A percentile compares a stretch with the other conserved stretches of the same genome.
Conservation (phyloP, 1,139 yeast species). For the Protomyces arabidopsidicola region DNA sequence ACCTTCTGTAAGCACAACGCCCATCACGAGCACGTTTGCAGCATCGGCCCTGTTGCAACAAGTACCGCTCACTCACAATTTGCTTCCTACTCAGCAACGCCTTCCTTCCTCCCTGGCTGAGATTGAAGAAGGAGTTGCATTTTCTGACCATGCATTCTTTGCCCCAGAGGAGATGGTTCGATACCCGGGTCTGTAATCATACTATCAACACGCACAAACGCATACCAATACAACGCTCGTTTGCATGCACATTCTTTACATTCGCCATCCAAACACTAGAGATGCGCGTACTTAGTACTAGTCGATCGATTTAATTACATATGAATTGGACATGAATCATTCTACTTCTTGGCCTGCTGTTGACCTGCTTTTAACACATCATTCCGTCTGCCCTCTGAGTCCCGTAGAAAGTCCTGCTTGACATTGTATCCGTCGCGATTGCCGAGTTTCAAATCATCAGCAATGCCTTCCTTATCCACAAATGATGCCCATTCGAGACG, state of each 20-base stretch:
- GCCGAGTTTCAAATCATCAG: slow-evolving; percentile 71
- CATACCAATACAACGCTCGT: neutral
- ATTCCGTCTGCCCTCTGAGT: slow-evolving; percentile 68
- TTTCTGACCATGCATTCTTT: neutral
- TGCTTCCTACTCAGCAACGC: neutral
- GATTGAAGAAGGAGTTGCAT: neutral
- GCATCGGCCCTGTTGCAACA: neutral
- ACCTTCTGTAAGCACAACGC: neutral
- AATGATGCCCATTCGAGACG: slow-evolving; percentile 93
- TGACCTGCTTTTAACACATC: slow-evolving; percentile 56
- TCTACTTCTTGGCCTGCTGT: slow-evolving; percentile 38
- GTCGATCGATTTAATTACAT: too few relatives aligned
- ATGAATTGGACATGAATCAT: too few relatives aligned
- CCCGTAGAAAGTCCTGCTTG: slow-evolving; percentile 78
- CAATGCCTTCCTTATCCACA: slow-evolving; percentile 79
- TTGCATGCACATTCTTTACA: neutral
- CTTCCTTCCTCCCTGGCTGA: neutral
- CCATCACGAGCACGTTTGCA: neutral
- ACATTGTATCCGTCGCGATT: slow-evolving; percentile 82
- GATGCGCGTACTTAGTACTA: too few relatives aligned
- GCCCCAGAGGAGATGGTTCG: neutral
- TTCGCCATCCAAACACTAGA: neutral
- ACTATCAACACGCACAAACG: neutral
- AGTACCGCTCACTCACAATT: neutral
- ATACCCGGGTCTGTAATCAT: neutral